A percentile compares a stretch with the other conserved stretches of the same genome.
Evolutionary conservation across 2,329 filamentous ascomycete species (phyloP).

Genomic region (Arthrobotrys pseudoclavata): DNA sequence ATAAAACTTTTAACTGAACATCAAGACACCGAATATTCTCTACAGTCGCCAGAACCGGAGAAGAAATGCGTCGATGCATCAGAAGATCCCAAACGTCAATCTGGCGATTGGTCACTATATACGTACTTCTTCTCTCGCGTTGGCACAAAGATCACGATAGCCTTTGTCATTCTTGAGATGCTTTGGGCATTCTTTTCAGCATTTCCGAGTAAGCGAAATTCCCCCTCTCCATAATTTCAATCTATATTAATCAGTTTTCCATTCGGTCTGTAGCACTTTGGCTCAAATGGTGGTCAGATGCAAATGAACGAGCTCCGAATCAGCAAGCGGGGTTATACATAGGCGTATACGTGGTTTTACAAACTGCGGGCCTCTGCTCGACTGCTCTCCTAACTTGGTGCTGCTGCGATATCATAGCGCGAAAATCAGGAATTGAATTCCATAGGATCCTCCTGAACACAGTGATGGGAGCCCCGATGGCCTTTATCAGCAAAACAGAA

Average conservation of each 20-base stretch:
- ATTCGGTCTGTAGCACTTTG: constrained; percentile 65
- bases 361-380: constrained; percentile 67
- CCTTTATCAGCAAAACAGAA: constrained; percentile 67
- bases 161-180: constrained; percentile 61
- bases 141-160: constrained; percentile 49
- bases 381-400: constrained; percentile 54
- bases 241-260: constrained; percentile 60
- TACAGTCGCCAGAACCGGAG: not conserved
- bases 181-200: constrained; percentile 61
- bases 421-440: constrained; percentile 44
- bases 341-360: constrained; percentile 65
- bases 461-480: constrained; percentile 65
- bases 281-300: constrained; percentile 66
- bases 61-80: not conserved
- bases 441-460: constrained; percentile 30
- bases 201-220: constrained; percentile 63
- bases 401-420: constrained; percentile 33
- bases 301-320: constrained; percentile 50
- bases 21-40: constrained; percentile 7
- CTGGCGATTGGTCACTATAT: constrained; percentile 66
- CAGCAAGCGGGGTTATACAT: constrained; percentile 66
- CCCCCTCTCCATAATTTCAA: constrained; percentile 35
- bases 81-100: constrained; percentile 53
- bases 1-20: constrained; percentile 4
- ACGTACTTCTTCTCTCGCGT: constrained; percentile 62